A percentile compares a stretch with the other conserved stretches of the same genome.
Conservation (phyloP, 108 stramenopile species). For the Epipyxis sp. region DNA sequence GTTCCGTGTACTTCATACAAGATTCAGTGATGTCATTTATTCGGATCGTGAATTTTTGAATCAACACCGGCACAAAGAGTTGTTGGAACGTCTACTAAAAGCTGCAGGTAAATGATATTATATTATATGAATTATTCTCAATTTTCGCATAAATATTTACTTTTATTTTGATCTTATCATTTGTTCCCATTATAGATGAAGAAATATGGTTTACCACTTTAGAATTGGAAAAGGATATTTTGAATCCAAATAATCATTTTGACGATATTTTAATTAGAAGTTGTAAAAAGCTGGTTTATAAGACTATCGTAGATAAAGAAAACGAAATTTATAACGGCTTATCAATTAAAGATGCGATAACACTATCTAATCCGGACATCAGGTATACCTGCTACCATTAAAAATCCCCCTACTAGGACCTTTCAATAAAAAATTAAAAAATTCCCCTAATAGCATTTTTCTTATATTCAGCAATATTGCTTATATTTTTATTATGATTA, state of each 20-base stretch:
- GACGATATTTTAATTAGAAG: too few species aligned
- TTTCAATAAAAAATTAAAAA: too few species aligned
- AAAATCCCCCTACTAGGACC: not conserved
- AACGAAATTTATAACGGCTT: not conserved
- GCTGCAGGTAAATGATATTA: not conserved
- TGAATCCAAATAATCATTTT: too few species aligned
- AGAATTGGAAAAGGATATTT: not conserved
- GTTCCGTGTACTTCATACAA: too few species aligned
- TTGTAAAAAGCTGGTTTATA: too few species aligned
- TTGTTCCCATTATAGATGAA: not conserved
- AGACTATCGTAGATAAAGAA: not conserved
- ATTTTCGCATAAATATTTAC: too few species aligned
- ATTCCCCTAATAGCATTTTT: not conserved
- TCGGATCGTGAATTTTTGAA: not conserved
- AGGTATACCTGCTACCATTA: not conserved
- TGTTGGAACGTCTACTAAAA: not conserved
- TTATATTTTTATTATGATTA: too few species aligned
- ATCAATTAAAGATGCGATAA: not conserved
- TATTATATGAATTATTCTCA: not conserved
- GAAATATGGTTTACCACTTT: not conserved
- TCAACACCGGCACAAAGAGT: slow-evolving; percentile 1
- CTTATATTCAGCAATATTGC: not conserved
- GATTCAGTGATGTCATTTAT: too few species aligned
- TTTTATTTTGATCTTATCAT: not conserved
- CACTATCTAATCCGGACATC: too few species aligned